Evolutionary conservation across 495 filamentous ascomycete species (phyloP).

Genomic region (Lepidopterella palustris): DNA sequence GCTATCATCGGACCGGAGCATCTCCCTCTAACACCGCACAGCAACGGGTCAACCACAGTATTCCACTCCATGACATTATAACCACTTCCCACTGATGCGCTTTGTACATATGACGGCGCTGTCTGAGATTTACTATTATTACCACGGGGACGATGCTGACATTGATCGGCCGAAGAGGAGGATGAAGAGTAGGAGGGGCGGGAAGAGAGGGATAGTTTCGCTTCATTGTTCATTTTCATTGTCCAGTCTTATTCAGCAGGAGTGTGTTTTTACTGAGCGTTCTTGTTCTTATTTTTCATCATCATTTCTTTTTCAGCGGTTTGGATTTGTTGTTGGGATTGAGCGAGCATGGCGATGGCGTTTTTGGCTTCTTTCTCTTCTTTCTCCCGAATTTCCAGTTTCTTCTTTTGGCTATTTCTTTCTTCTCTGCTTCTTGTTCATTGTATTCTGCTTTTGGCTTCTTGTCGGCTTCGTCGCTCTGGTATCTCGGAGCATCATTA

Average conservation of each 20-base stretch:
- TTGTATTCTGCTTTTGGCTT: conserved; percentile 7
- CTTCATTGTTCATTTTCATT: neutral
- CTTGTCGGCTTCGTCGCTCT: conserved; percentile 1
- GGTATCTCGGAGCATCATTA: too few relatives aligned
- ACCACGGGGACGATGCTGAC: neutral
- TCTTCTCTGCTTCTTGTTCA: neutral
- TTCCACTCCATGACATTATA: neutral
- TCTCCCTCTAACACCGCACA: too few relatives aligned
- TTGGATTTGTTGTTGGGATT: conserved; percentile 6
- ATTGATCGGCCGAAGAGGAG: neutral
- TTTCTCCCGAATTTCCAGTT: conserved; percentile 8
- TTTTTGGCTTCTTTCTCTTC: conserved; percentile 4
- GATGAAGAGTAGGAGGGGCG: neutral
- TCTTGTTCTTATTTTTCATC: neutral
- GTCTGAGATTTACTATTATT: neutral
- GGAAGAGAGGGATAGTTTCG: neutral
- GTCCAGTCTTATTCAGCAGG: neutral
- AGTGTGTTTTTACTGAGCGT: conserved; percentile 2
- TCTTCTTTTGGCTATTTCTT: neutral
- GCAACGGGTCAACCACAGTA: conserved; percentile 2
- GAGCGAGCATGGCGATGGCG: neutral
- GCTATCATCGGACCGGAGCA: too few relatives aligned
- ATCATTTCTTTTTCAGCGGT: conserved; percentile 2
- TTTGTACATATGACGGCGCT: conserved; percentile 1
- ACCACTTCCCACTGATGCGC: neutral